Percentiles rank a stretch among this genome's conserved stretches.
These are phyloP conservation scores for Ogataea zsoltii DNA, from an alignment of 805 yeast species.

Conservation along the genomic window DNA sequence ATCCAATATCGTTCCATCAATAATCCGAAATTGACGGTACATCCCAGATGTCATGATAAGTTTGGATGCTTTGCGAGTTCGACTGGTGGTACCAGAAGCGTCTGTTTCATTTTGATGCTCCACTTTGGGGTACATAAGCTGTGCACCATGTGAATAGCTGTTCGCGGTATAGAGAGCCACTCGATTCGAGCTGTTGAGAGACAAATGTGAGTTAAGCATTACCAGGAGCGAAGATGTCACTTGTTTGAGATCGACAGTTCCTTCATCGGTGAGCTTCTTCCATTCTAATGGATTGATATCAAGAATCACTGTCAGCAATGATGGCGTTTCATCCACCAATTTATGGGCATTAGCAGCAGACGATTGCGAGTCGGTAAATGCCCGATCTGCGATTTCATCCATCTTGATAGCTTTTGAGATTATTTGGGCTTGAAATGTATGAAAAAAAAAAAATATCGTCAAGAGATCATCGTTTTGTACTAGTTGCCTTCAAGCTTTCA, in stretches of 20 bases:
- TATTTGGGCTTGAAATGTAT: no score
- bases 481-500: no score
- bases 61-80: slow-evolving; percentile 9
- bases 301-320: slow-evolving; percentile 72
- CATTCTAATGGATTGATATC: slow-evolving; percentile 78
- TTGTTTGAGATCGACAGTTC: slow-evolving; percentile 51
- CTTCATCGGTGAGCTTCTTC: slow-evolving; percentile 44
- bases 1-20: slow-evolving; percentile 71
- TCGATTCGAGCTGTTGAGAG: slow-evolving; percentile 79
- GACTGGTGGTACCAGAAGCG: slow-evolving; percentile 4
- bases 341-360: slow-evolving; percentile 18
- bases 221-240: slow-evolving; percentile 69
- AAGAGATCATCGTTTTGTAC: no score
- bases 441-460: no score
- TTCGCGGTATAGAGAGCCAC: slow-evolving; percentile 82
- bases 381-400: slow-evolving; percentile 70
- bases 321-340: slow-evolving; percentile 66
- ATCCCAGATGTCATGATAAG: slow-evolving; percentile 55
- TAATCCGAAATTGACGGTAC: slow-evolving; percentile 80
- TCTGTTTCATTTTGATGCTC: slow-evolving; percentile 15
- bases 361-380: slow-evolving; percentile 38
- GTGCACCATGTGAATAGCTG: slow-evolving; percentile 55
- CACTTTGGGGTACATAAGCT: slow-evolving; percentile 63
- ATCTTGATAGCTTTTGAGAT: slow-evolving; percentile 30
- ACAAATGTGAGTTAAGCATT: slow-evolving; percentile 82